phyloP scores from a whole-genome alignment of 306 rosid genomes.

The Fagus sylvatica region DNA sequence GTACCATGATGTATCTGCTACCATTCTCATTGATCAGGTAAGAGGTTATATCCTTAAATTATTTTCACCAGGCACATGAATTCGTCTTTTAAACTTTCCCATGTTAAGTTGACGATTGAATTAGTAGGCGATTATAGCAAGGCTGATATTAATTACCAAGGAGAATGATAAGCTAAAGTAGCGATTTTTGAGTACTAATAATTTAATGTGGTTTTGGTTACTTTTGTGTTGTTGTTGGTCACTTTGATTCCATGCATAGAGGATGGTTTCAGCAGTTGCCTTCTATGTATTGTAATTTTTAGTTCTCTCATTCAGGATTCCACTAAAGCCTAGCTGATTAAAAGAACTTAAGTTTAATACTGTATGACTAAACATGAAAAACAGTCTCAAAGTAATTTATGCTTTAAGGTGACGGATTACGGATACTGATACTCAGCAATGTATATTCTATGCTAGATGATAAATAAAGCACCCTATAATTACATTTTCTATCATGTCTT shows the following conservation, averaged over 20 bases:
- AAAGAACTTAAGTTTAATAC: not conserved
- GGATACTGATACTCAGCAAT: not conserved
- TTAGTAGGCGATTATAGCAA: not conserved
- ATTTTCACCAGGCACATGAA: not conserved
- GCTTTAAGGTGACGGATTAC: too few relatives aligned
- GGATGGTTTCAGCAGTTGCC: not conserved
- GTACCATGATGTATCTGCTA: constrained; percentile 47
- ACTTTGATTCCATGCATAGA: not conserved
- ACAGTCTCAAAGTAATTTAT: not conserved
- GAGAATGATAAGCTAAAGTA: not conserved
- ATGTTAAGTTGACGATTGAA: not conserved
- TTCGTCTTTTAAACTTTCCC: not conserved
- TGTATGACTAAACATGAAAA: not conserved
- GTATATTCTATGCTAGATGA: too few relatives aligned
- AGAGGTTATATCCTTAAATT: not conserved
- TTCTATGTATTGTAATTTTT: not conserved
- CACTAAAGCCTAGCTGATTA: not conserved
- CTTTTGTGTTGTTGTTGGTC: not conserved
- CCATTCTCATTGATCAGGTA: constrained; percentile 96
- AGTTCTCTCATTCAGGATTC: not conserved
- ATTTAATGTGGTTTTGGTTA: not conserved
- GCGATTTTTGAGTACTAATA: not conserved
- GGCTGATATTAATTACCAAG: not conserved
- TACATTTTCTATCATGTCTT: not conserved
- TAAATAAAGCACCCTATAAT: not conserved